These are phyloP conservation scores for Lepidium sativum DNA, from an alignment of 345 rosid genomes.

Conservation along the genomic window DNA sequence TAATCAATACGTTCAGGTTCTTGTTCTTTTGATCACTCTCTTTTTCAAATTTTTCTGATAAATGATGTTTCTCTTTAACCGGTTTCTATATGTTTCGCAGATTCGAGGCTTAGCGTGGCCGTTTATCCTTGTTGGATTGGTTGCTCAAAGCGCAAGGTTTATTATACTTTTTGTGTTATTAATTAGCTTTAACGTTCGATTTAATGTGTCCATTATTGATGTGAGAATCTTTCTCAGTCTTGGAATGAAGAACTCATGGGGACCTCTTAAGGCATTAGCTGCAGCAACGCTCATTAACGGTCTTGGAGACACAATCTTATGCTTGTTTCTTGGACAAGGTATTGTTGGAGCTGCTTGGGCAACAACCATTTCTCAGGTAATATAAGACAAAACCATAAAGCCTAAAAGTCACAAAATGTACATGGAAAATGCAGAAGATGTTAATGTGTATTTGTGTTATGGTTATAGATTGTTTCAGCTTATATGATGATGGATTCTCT, in stretches of 20 bases:
- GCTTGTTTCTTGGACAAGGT: conserved; percentile 72
- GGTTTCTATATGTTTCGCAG: conserved; percentile 31
- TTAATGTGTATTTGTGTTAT: conserved; percentile 7
- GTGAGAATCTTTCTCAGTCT: conserved; percentile 52
- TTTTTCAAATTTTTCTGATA: background rate
- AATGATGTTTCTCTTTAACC: conserved; percentile 5
- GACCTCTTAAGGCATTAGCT: conserved; percentile 88
- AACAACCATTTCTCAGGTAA: conserved; percentile 78
- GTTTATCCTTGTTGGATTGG: conserved; percentile 82
- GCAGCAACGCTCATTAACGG: conserved; percentile 71
- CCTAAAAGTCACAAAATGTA: background rate
- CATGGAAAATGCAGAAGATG: background rate
- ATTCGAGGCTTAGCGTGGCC: conserved; percentile 95
- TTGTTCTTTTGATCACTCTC: background rate
- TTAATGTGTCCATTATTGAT: background rate
- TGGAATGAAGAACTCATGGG: conserved; percentile 95
- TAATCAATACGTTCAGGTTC: conserved; percentile 76
- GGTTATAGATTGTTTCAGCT: conserved; percentile 66
- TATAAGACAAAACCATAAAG: background rate
- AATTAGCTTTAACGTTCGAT: background rate
- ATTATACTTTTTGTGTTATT: background rate
- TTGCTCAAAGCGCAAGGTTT: conserved; percentile 98
- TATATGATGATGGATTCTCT: conserved; percentile 82
- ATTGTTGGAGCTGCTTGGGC: conserved; percentile 98
- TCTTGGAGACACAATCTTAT: conserved; percentile 66